Evolutionary conservation across 116 monocot genomes (phyloP), one percentile per base, ranked within the genome.

Genomic region (Papilionanthe hybrid): DNA sequence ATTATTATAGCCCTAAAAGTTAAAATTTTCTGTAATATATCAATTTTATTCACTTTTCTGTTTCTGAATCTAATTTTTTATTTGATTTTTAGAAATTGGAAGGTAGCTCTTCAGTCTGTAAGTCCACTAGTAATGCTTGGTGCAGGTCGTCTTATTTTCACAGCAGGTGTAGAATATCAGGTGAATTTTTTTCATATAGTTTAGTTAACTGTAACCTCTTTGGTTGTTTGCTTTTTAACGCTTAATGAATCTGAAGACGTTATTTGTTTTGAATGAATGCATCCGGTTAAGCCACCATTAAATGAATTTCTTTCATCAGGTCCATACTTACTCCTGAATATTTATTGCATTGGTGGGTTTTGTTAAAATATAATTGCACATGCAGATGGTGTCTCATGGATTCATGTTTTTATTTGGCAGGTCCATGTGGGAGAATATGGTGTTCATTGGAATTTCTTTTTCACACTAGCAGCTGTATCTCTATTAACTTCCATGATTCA

Each of bases 361-460:
- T 20, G 0, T 56, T 10, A 10, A 15, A 56, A 56, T 15, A 56
- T 25, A 60, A 60, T n/a, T n/a, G 69, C 27, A 69, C 19, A 32
- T 32, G 69, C 13, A 5, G 23, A 13, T 32, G 13, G 7, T 37
- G 32, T 69, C 69, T 32, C 32, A 30, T 37, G 69, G 69, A 69
- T 69, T 75, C 75, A 45, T 63, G 10, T 42, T 76, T 23, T 81
- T 55, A 68, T 78, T 75, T 53, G 80, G 78, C 80, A 98, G 98
- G 94, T 98, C 12, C 98, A 98, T 91, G 91, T 87, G 18, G 98
- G 92, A 43, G 98, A 98, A 81, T 98, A 98, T 85, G 98, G 94
- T 58, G 98, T 92, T 73, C 92, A 98, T 76, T 98, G 98, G 94
- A 98, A 98, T 88, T 98, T 98, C 88, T 98, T 98, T 89, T 94